Conservation (phyloP, 495 filamentous ascomycete genomes). For the Letharia columbiana region DNA sequence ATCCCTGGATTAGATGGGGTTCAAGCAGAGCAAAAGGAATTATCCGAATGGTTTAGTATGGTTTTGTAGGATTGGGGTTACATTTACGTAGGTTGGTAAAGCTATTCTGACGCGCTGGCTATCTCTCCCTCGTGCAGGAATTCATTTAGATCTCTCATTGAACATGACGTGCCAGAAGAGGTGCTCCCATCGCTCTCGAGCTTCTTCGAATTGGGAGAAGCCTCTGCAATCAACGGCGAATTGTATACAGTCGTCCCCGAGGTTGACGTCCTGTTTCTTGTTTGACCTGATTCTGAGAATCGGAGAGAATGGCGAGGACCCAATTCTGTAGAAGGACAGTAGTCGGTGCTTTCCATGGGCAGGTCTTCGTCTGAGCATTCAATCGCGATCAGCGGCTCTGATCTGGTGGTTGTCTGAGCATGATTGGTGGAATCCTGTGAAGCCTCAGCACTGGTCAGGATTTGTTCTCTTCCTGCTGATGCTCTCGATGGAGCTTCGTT, state of each 20-base stretch:
- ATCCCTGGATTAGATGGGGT: not conserved
- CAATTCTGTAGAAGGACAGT: not conserved
- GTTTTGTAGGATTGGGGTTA: not conserved
- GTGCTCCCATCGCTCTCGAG: constrained; percentile 6
- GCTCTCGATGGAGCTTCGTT: not conserved
- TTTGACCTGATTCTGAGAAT: not conserved
- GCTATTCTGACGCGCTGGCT: not conserved
- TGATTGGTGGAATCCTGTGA: not conserved
- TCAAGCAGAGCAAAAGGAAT: not conserved
- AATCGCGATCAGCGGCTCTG: not conserved
- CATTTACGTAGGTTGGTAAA: not conserved
- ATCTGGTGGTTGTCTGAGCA: not conserved
- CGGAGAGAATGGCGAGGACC: not conserved
- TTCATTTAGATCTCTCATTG: not conserved
- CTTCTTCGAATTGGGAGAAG: not conserved
- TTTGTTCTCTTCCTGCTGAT: not conserved
- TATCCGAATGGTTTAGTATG: not conserved
- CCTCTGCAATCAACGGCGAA: constrained; percentile 9
- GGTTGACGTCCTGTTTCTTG: constrained; percentile 8
- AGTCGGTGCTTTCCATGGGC: not conserved
- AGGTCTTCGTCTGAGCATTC: not conserved
- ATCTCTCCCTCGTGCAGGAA: not conserved
- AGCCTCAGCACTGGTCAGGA: not conserved
- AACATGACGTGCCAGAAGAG: not conserved
- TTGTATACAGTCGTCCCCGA: constrained; percentile 1